Evolutionary conservation across 192 early-diverging fungal species (phyloP).

Genomic region (Obelidium mucronatum): DNA sequence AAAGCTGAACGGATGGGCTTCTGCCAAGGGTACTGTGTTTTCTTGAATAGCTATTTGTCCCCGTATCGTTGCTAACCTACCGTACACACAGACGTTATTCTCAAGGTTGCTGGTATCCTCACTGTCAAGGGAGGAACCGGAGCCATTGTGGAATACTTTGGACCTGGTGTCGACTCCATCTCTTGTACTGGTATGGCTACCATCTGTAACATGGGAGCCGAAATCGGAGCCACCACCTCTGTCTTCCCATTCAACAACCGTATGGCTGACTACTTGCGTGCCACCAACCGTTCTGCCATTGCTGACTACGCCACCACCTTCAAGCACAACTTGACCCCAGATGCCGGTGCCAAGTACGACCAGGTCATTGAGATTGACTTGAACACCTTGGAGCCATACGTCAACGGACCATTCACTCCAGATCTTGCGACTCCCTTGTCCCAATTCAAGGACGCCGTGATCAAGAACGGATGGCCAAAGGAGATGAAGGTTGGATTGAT

Average conservation of each 20-base stretch:
- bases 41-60: background rate
- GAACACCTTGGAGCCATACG: slow-evolving; percentile 90
- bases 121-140: slow-evolving; percentile 99
- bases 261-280: slow-evolving; percentile 91
- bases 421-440: slow-evolving; percentile 93
- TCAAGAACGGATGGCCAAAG: slow-evolving; percentile 86
- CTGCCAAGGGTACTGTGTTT: slow-evolving; percentile 82
- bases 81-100: slow-evolving; percentile 88
- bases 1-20: slow-evolving; percentile 86
- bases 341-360: slow-evolving; percentile 76
- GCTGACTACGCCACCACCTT: slow-evolving; percentile 60
- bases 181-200: slow-evolving; percentile 99
- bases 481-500: slow-evolving; percentile 91
- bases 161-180: slow-evolving; percentile 90
- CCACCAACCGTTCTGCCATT: slow-evolving; percentile 82
- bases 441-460: slow-evolving; percentile 90
- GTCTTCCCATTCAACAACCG: slow-evolving; percentile 93
- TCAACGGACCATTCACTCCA: slow-evolving; percentile 92
- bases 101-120: slow-evolving; percentile 98
- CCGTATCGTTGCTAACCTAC: too few species aligned
- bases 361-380: slow-evolving; percentile 95
- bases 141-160: slow-evolving; percentile 97
- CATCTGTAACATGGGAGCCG: slow-evolving; percentile 99
- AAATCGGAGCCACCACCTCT: slow-evolving; percentile 98
- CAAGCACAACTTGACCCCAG: slow-evolving; percentile 87